These are phyloP conservation scores for Uronychia setigera DNA, from an alignment of 73 alveolate genomes.

Conservation along the genomic window DNA sequence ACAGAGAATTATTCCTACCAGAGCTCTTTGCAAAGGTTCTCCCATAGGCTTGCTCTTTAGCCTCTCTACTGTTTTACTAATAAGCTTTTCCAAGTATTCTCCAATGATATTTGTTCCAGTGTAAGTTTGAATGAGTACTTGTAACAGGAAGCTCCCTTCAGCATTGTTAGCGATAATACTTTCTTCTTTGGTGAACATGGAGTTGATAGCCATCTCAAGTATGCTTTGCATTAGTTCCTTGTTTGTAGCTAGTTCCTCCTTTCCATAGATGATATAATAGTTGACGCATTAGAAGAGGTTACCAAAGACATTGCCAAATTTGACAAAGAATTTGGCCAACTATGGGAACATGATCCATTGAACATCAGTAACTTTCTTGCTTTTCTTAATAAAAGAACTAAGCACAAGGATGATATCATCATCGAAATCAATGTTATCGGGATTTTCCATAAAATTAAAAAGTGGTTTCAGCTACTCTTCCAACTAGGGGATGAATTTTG, in stretches of 20 bases:
- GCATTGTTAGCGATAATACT: slow-evolving; percentile 9
- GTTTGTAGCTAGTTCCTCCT: slow-evolving; percentile 32
- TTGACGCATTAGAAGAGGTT: slow-evolving; percentile 42
- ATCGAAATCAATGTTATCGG: slow-evolving; percentile 68
- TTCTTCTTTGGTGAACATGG: slow-evolving; percentile 30
- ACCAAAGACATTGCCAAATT: slow-evolving; percentile 36
- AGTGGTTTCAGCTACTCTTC: slow-evolving; percentile 62
- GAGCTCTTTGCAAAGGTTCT: slow-evolving; percentile 14
- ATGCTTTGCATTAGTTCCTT: slow-evolving; percentile 21
- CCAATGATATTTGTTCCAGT: slow-evolving; percentile 5
- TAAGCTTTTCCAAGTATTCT: slow-evolving; percentile 35
- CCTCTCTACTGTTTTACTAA: slow-evolving; percentile 9
- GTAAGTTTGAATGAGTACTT: slow-evolving; percentile 29
- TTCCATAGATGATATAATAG: slow-evolving; percentile 36
- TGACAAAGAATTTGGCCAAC: slow-evolving; percentile 37
- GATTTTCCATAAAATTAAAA: slow-evolving; percentile 50
- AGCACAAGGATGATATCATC: slow-evolving; percentile 70
- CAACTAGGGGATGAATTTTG: slow-evolving; percentile 22
- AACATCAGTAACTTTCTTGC: slow-evolving; percentile 25
- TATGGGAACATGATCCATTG: slow-evolving; percentile 44
- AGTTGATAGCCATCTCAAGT: slow-evolving; percentile 24
- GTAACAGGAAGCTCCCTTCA: slow-evolving; percentile 48
- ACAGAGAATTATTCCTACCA: slow-evolving; percentile 21
- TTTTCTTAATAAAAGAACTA: slow-evolving; percentile 51
- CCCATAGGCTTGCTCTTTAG: slow-evolving; percentile 9